A percentile compares a stretch with the other conserved stretches of the same genome.
Conservation (phyloP, 2,329 filamentous ascomycete genomes). For the Moelleriella libera region DNA sequence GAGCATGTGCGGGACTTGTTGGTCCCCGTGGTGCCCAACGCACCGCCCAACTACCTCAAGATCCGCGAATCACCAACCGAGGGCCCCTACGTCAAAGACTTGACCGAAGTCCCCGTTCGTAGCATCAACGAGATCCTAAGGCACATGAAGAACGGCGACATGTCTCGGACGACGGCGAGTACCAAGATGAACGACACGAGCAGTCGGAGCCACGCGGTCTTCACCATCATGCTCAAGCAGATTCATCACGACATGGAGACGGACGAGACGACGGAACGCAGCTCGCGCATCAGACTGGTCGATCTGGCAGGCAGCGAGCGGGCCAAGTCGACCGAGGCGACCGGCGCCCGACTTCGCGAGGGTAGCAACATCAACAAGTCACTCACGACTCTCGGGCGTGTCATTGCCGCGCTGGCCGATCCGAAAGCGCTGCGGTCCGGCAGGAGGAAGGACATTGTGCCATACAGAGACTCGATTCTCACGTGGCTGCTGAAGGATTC, state of each 20-base stretch:
- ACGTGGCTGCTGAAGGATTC: slow-evolving; percentile 90
- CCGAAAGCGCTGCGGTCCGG: slow-evolving; percentile 42
- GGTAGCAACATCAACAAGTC: slow-evolving; percentile 99
- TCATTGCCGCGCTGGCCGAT: slow-evolving; percentile 81
- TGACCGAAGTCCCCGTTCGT: slow-evolving; percentile 85
- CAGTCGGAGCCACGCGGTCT: slow-evolving; percentile 90
- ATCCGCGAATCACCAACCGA: slow-evolving; percentile 92
- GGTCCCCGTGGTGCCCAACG: slow-evolving; percentile 54
- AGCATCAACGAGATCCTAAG: slow-evolving; percentile 77
- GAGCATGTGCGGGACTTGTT: slow-evolving; percentile 94
- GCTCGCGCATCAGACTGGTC: slow-evolving; percentile 84
- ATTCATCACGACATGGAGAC: slow-evolving; percentile 95
- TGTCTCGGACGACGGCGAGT: slow-evolving; percentile 74
- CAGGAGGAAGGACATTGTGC: slow-evolving; percentile 56
- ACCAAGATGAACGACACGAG: slow-evolving; percentile 99
- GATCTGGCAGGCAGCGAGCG: slow-evolving; percentile 91
- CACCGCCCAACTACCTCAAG: slow-evolving; percentile 82
- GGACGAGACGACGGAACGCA: slow-evolving; percentile 94
- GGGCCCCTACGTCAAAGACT: slow-evolving; percentile 90
- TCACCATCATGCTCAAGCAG: slow-evolving; percentile 95
- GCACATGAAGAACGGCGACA: slow-evolving; percentile 81
- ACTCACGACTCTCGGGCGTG: slow-evolving; percentile 83
- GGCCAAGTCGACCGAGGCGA: slow-evolving; percentile 90
- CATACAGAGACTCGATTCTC: slow-evolving; percentile 79
- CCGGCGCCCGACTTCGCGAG: slow-evolving; percentile 77